These are phyloP conservation scores for Tephrocybe sp. DNA, from an alignment of 768 basidiomycete genomes.

Conservation along the genomic window DNA sequence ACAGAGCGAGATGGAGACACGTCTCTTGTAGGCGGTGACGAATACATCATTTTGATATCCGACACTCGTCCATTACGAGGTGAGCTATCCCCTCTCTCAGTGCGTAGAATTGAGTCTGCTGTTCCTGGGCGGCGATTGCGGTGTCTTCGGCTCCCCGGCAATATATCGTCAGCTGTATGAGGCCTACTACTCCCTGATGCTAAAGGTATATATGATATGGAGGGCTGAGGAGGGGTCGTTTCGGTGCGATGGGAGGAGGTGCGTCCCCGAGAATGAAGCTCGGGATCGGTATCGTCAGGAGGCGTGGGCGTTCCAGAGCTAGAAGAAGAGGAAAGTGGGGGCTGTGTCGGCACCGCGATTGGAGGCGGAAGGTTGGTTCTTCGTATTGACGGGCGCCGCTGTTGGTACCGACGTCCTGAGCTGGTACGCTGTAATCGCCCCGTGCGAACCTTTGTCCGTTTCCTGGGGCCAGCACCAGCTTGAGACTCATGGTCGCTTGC, in stretches of 20 bases:
- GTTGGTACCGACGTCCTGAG: slow-evolving; percentile 7
- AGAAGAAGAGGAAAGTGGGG: background rate
- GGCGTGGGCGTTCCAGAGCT: background rate
- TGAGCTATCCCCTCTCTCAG: slow-evolving; percentile 23
- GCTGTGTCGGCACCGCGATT: background rate
- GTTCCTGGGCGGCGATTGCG: slow-evolving; percentile 12
- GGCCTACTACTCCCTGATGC: background rate
- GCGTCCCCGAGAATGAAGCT: slow-evolving; percentile 11
- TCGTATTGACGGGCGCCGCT: slow-evolving; percentile 13
- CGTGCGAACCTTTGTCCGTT: slow-evolving; percentile 10
- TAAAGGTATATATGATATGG: background rate
- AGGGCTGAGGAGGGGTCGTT: background rate
- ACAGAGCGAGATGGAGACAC: slow-evolving; percentile 44
- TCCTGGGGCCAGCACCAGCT: slow-evolving; percentile 3
- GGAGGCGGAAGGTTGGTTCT: slow-evolving; percentile 7
- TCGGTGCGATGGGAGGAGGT: background rate
- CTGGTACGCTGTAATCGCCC: slow-evolving; percentile 8
- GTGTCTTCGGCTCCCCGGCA: background rate
- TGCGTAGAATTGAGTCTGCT: slow-evolving; percentile 13
- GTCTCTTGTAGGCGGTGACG: slow-evolving; percentile 32
- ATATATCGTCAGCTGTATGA: background rate
- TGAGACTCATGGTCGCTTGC: background rate
- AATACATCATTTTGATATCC: slow-evolving; percentile 27
- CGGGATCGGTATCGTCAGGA: slow-evolving; percentile 6
- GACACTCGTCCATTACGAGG: slow-evolving; percentile 30